Evolutionary conservation across 441 rosid genomes (phyloP).

Genomic region (Dalechampia spathulata): DNA sequence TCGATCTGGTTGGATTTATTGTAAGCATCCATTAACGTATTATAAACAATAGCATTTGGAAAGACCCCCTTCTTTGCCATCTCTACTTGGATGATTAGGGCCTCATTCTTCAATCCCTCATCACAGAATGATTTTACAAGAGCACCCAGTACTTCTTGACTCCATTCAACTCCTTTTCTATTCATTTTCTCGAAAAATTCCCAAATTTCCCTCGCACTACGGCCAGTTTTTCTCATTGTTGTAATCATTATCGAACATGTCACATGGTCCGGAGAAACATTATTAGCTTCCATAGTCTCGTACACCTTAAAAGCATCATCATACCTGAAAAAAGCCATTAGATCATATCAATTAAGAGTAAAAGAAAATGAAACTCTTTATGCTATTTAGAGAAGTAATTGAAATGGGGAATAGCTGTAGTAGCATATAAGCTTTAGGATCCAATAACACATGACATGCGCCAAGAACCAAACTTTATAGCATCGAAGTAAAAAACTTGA

Average conservation of each 20-base stretch:
- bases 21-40: slow-evolving; percentile 77
- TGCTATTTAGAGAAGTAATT: no score
- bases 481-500: background rate
- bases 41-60: slow-evolving; percentile 57
- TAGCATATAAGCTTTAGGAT: no score
- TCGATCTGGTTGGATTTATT: slow-evolving; percentile 63
- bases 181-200: slow-evolving; percentile 68
- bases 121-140: slow-evolving; percentile 77
- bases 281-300: slow-evolving; percentile 56
- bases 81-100: slow-evolving; percentile 65
- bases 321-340: slow-evolving; percentile 49
- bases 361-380: background rate
- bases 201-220: slow-evolving; percentile 72
- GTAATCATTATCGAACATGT: slow-evolving; percentile 74
- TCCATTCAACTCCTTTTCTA: slow-evolving; percentile 69
- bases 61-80: slow-evolving; percentile 78
- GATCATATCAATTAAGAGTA: no score
- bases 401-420: no score
- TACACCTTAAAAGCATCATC: slow-evolving; percentile 67
- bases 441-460: no score
- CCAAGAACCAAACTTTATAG: background rate
- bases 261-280: slow-evolving; percentile 56
- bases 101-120: slow-evolving; percentile 74
- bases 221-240: slow-evolving; percentile 54
- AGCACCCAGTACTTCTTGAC: slow-evolving; percentile 58